Evolutionary conservation across 176 grass and related monocot genomes (phyloP), one percentile per base, ranked within the genome.

Genomic region (Carex kokanica): DNA sequence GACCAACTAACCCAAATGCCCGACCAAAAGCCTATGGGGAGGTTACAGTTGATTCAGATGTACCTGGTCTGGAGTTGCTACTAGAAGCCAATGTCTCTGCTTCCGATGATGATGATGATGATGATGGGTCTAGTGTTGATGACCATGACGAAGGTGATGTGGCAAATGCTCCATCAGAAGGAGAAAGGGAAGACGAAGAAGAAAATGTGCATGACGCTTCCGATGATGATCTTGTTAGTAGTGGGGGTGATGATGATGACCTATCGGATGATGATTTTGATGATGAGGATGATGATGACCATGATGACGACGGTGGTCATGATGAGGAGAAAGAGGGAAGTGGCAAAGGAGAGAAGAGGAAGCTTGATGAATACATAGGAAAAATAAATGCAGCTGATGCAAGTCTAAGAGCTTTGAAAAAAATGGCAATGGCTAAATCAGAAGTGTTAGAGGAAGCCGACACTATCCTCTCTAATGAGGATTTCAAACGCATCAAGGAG

Each of bases 21-120:
- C 87, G 89, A 55, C 95, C 92, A 64, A 98, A 98, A 91, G 95
- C 92, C 51, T 98, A 84, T 83, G 95, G 95, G 64, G 95, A 98
- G 84, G 79, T 82, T 32, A 95, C 56, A 83, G 64, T 98, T 14
- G 81, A 84, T 90, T 87, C 65, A 14, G 85, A 95, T 59, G 90
- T 98, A 21, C 87, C 87, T 86, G 95, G 86, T 62, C 82, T 87
- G 16, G 95, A 98, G 84, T 86, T 98, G 86, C 79, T 95, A 82
- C 69, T 88, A 57, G 78, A 88, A 81, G 70, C 67, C 24, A 40
- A 88, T 34, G 78, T 88, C 74, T 89, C 77, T 49, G 78, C 83
- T 1, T 85, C 74, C 63, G 89, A 66, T 68, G 85, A 84, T 70
- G 87, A 83, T 23, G n/a, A n/a, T n/a, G 57, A 86, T 74, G 38